phyloP scores from a whole-genome alignment of 106 monocot species.

The Dactylorhiza incarnata region DNA sequence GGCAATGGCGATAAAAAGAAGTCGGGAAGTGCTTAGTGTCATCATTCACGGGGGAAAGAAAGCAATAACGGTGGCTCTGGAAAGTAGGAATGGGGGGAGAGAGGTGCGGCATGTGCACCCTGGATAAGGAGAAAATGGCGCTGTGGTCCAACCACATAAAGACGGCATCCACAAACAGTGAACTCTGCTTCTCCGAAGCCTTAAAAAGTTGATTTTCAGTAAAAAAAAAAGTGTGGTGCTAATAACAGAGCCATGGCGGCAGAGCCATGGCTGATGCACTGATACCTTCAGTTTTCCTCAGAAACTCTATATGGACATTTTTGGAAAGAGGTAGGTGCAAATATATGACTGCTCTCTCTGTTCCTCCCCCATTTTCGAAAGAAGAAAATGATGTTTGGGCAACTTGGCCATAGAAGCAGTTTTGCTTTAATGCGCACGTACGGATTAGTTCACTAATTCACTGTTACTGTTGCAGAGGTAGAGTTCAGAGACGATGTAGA shows the following conservation, averaged over 20 bases:
- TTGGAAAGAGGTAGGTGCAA: neutral
- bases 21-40: neutral
- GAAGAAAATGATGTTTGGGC: no score
- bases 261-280: neutral
- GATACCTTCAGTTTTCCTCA: neutral
- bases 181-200: neutral
- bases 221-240: neutral
- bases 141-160: neutral
- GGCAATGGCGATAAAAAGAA: neutral
- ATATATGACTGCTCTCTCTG: neutral
- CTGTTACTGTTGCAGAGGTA: neutral
- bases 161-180: slow-evolving; percentile 6
- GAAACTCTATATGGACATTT: neutral
- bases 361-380: no score
- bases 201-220: neutral
- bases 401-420: neutral
- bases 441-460: neutral
- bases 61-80: neutral
- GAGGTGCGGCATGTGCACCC: slow-evolving; percentile 2
- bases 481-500: neutral
- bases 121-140: slow-evolving; percentile 3
- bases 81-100: neutral
- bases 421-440: neutral
- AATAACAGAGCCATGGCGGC: neutral
- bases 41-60: neutral